Base-by-base conservation (phyloP, 2,329 filamentous ascomycete genomes). In the Xylaria digitata region DNA sequence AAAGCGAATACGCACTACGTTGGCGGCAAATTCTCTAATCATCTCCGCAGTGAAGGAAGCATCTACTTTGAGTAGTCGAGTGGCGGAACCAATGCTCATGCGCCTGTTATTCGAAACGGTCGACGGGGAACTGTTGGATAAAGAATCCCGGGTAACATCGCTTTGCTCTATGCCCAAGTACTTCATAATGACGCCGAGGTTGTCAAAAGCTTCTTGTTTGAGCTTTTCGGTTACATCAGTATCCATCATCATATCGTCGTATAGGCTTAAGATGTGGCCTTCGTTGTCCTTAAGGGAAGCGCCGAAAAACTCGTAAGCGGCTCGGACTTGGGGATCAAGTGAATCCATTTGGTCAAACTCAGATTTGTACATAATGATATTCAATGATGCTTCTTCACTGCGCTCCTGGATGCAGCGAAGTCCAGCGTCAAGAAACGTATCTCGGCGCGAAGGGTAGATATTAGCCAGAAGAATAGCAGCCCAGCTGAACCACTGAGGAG, bases 321-420 rank as follows among this genome's bases (percentile, higher is more conserved):
- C 70, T 61, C 71, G 60, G 2, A 75, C 45, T n/a, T 54, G 43
- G 34, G 46, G 26, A 17, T 72, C 48, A 32, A 61, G 13, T 5
- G 63, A 58, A 30, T 65, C 45, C 7, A 59, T 40, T 17, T 66
- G 55, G 32, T 77, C 75, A 56, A 76, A 76, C 21, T 71, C 64
- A 7, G 75, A 77, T 42, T 63, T 73, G 48, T 74, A 75, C 53
- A 75, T 70, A 45, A 73, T 71, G 21, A 78, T 73, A 30, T 70
- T 69, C 0, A 72, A 60, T 3, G 66, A 67, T 0, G 75, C 73
- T 23, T 75, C 71, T 48, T 75, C 72, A 21, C 61, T 70, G 26
- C 73, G 70, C n/a, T 73, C 48, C 6, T 63, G 58, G 34, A 74
- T 73, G 30, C 74, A 77, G 17, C 73, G 66, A 23, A 75, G 62